Evolutionary conservation across 257 asterid species (phyloP).

Genomic region (Forsythia suspensa): DNA sequence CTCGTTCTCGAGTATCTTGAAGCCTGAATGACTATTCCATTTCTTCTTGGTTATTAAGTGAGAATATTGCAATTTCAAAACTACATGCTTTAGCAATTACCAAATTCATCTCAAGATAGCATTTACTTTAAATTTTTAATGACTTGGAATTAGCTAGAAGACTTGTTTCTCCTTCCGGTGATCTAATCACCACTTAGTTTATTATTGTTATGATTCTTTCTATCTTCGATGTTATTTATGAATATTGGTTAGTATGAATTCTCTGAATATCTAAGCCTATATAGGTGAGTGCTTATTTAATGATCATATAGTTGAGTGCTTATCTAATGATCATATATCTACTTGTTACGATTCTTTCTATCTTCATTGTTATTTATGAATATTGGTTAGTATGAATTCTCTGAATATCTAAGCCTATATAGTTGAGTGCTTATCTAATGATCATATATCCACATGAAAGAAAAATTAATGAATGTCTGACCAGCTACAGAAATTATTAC

Average conservation of each 20-base stretch:
- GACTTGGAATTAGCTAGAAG: background rate
- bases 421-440: too few species aligned
- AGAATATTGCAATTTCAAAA: background rate
- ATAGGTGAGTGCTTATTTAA: background rate
- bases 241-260: background rate
- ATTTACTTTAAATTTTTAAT: background rate
- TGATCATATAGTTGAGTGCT: too few species aligned
- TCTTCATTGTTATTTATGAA: too few species aligned
- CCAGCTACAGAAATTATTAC: background rate
- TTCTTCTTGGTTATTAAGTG: background rate
- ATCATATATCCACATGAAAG: background rate
- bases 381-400: too few species aligned
- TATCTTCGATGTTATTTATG: background rate
- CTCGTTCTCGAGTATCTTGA: background rate
- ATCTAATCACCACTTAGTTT: background rate
- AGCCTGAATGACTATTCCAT: background rate
- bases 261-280: background rate
- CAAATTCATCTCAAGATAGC: background rate
- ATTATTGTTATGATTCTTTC: background rate
- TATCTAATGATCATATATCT: too few species aligned
- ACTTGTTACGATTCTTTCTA: too few species aligned
- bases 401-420: too few species aligned
- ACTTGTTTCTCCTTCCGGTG: background rate
- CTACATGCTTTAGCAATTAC: background rate
- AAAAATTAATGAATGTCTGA: background rate